A percentile compares a stretch with the other conserved stretches of the same genome.
Evolutionary conservation across 169 alveolate species (phyloP).

Genomic region (Besnoitia besnoiti): DNA sequence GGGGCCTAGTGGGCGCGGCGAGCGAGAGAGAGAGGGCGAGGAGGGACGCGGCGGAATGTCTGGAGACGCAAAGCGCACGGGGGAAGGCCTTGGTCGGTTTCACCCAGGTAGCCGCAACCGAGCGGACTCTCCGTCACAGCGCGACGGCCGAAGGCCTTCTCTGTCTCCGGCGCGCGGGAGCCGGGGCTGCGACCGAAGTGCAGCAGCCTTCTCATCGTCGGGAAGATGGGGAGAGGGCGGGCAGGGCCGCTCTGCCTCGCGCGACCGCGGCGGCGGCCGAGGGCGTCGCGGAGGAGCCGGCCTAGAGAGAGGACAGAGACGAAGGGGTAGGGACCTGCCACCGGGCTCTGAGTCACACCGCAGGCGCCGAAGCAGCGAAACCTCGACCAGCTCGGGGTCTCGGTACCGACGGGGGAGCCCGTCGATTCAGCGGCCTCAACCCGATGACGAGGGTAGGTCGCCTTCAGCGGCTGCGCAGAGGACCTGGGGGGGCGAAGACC

Average conservation of each 20-base stretch:
- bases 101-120: no score
- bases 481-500: neutral
- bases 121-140: neutral
- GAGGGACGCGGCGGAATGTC: neutral
- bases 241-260: no score
- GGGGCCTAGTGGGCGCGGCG: no score
- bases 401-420: conserved; percentile 17
- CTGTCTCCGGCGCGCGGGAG: neutral
- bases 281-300: neutral
- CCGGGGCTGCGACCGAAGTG: no score
- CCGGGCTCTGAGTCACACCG: no score
- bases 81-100: no score
- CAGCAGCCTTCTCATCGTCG: no score
- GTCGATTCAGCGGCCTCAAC: conserved; percentile 21
- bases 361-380: conserved; percentile 2
- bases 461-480: neutral
- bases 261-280: neutral
- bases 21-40: neutral
- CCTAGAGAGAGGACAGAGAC: neutral
- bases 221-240: no score
- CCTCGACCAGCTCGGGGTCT: neutral
- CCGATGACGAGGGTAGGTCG: neutral
- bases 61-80: neutral
- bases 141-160: neutral
- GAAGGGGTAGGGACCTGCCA: neutral